These are phyloP conservation scores for Fusarium mundagurra DNA, from an alignment of 2,329 filamentous ascomycete genomes.

Conservation along the genomic window DNA sequence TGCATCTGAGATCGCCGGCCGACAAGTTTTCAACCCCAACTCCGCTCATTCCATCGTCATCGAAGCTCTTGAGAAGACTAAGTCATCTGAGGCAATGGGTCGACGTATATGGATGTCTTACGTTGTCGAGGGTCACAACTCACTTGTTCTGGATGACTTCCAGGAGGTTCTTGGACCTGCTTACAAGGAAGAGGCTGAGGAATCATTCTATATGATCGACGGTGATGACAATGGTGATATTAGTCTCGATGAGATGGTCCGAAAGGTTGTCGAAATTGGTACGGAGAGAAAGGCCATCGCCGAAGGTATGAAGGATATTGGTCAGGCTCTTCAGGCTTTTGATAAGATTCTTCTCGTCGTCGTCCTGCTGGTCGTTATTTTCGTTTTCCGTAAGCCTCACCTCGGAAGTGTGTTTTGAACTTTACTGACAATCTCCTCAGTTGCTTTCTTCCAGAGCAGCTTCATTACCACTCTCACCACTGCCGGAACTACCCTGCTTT, in stretches of 20 bases:
- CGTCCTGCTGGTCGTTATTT: conserved; percentile 81
- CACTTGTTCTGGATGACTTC: conserved; percentile 83
- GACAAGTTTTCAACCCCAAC: conserved; percentile 93
- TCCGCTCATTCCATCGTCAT: conserved; percentile 90
- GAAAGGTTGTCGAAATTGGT: conserved; percentile 85
- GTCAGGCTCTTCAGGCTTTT: conserved; percentile 90
- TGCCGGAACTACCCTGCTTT: conserved; percentile 90
- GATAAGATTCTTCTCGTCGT: conserved; percentile 86
- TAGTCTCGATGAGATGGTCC: conserved; percentile 92
- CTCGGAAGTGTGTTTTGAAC: background rate
- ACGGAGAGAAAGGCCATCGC: conserved; percentile 88
- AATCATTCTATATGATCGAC: conserved; percentile 84
- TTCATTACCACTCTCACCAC: conserved; percentile 89
- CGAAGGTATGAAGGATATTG: conserved; percentile 96
- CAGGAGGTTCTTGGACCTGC: conserved; percentile 84
- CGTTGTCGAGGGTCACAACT: conserved; percentile 87
- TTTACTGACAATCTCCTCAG: conserved; percentile 48
- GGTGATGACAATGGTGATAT: conserved; percentile 93
- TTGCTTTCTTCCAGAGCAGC: conserved; percentile 87
- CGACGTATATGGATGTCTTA: conserved; percentile 98
- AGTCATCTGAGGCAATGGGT: conserved; percentile 90
- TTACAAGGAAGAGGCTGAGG: conserved; percentile 81
- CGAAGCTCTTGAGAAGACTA: conserved; percentile 85
- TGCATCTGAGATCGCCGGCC: conserved; percentile 93
- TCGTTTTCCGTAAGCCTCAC: conserved; percentile 76